These are phyloP conservation scores for Lycium ferocissimum DNA, from an alignment of 257 asterid species.

Conservation along the genomic window DNA sequence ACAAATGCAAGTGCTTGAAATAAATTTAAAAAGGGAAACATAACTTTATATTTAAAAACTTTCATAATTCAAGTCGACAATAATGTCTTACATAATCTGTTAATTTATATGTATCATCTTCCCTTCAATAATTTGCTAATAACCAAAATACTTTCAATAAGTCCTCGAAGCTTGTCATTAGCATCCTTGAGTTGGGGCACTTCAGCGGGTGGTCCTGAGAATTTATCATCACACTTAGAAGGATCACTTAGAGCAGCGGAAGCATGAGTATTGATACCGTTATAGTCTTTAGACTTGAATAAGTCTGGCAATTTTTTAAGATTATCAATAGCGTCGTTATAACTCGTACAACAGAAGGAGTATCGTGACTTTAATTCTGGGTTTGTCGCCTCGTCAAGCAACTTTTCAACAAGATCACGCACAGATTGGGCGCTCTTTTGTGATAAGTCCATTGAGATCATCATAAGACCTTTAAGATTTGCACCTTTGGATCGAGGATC, in stretches of 20 bases:
- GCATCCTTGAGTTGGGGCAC: slow-evolving; percentile 21
- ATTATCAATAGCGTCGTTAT: background rate
- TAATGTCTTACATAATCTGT: no score
- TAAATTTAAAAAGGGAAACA: no score
- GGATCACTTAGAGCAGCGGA: slow-evolving; percentile 29
- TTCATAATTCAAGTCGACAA: no score
- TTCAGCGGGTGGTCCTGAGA: slow-evolving; percentile 13
- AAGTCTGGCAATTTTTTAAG: slow-evolving; percentile 25
- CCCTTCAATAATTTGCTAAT: background rate
- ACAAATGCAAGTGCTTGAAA: no score
- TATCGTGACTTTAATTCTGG: background rate
- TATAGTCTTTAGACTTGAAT: background rate
- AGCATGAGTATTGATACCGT: background rate
- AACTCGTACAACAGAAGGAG: slow-evolving; percentile 40
- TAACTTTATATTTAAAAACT: no score
- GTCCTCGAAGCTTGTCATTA: slow-evolving; percentile 24
- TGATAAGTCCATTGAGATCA: slow-evolving; percentile 26
- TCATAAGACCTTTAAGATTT: slow-evolving; percentile 30
- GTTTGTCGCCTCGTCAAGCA: background rate
- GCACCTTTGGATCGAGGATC: slow-evolving; percentile 38
- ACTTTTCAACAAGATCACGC: background rate
- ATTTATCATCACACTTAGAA: slow-evolving; percentile 19
- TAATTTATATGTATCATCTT: no score
- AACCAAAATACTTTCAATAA: background rate
- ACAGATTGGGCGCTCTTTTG: background rate